Conservation (phyloP, 2,329 filamentous ascomycete species). For the Alternaria postmessia region DNA sequence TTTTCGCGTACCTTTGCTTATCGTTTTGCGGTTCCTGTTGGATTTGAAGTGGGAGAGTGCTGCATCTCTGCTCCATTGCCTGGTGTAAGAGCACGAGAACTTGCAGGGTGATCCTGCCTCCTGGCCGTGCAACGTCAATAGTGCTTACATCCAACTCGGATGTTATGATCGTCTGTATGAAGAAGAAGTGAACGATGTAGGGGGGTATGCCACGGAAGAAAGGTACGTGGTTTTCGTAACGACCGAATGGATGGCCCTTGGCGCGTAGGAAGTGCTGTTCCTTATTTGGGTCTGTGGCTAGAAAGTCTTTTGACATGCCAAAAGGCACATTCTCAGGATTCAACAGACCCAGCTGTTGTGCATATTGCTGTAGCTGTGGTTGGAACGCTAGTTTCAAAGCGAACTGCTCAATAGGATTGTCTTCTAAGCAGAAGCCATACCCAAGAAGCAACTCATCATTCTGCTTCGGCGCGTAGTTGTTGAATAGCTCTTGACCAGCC, state of each 20-base stretch:
- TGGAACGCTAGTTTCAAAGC: slow-evolving; percentile 54
- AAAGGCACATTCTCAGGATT: slow-evolving; percentile 34
- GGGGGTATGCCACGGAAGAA: slow-evolving; percentile 48
- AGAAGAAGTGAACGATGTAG: slow-evolving; percentile 44
- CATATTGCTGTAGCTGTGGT: slow-evolving; percentile 38
- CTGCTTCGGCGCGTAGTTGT: slow-evolving; percentile 63
- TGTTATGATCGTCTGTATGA: slow-evolving; percentile 35
- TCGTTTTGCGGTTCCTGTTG: slow-evolving; percentile 33
- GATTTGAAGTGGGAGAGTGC: slow-evolving; percentile 24
- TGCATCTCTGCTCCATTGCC: slow-evolving; percentile 32
- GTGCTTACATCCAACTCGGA: slow-evolving; percentile 24
- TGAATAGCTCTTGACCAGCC: slow-evolving; percentile 57
- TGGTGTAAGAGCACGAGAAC: slow-evolving; percentile 33
- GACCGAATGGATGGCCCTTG: slow-evolving; percentile 41
- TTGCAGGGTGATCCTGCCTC: slow-evolving; percentile 32
- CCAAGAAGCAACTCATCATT: slow-evolving; percentile 63
- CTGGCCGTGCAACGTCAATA: slow-evolving; percentile 24
- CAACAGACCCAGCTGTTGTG: slow-evolving; percentile 25
- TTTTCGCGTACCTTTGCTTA: slow-evolving; percentile 52
- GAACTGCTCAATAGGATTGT: slow-evolving; percentile 59
- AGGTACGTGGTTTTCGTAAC: slow-evolving; percentile 41
- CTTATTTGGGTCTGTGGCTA: slow-evolving; percentile 30
- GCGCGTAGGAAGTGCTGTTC: slow-evolving; percentile 48
- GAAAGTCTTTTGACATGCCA: slow-evolving; percentile 34
- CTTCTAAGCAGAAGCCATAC: slow-evolving; percentile 60